These are phyloP conservation scores for Mortierella sp. DNA, from an alignment of 371 early-diverging fungal genomes.

Conservation along the genomic window DNA sequence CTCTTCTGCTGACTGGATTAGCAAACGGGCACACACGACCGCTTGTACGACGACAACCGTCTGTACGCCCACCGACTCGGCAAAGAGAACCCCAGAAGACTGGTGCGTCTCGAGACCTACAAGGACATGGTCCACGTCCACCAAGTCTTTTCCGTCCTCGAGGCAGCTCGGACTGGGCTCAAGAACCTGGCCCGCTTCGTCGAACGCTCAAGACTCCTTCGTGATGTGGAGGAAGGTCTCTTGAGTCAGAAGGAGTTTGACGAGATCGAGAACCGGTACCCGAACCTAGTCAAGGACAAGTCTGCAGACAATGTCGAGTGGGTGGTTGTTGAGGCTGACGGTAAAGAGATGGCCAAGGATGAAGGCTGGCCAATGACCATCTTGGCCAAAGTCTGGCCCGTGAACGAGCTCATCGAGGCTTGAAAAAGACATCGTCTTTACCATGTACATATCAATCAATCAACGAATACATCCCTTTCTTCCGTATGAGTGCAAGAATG, in stretches of 20 bases:
- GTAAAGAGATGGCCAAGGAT: conserved; percentile 23
- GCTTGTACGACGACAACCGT: conserved; percentile 40
- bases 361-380: conserved; percentile 32
- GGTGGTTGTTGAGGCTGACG: conserved; percentile 21
- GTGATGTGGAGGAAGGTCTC: conserved; percentile 12
- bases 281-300: conserved; percentile 4
- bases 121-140: conserved; percentile 49
- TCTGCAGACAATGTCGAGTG: conserved; percentile 32
- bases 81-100: conserved; percentile 22
- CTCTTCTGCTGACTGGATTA: not conserved
- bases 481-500: not conserved
- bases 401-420: not conserved
- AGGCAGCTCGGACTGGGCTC: conserved; percentile 12
- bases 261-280: not conserved
- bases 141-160: conserved; percentile 24
- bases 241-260: not conserved
- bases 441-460: not conserved
- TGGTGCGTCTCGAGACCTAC: conserved; percentile 38
- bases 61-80: conserved; percentile 42
- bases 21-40: conserved; percentile 48
- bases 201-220: conserved; percentile 20
- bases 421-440: not conserved
- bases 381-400: conserved; percentile 26
- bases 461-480: no score
- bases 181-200: conserved; percentile 45